Conservation (phyloP, 2,329 filamentous ascomycete genomes). For the Bipolaris sorokiniana region DNA sequence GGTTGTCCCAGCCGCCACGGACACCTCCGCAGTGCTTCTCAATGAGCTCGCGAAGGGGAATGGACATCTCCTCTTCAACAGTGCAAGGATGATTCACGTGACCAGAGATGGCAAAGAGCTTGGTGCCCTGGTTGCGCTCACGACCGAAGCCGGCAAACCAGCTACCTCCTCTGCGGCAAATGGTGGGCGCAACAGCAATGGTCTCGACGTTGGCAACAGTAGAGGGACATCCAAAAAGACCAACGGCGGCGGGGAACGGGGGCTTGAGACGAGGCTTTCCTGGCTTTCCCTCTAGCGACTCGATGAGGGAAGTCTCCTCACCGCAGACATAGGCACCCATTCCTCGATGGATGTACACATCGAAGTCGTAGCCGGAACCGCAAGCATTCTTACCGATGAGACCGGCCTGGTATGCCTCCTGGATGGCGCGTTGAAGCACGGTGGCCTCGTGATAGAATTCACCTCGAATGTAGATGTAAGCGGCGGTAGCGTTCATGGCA, state of each 20-base stretch:
- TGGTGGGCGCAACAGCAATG: slow-evolving; percentile 91
- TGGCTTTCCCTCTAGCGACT: slow-evolving; percentile 97
- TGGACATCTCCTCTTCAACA: slow-evolving; percentile 99
- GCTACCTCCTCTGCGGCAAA: slow-evolving; percentile 85
- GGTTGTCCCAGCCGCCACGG: slow-evolving; percentile 95
- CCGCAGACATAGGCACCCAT: slow-evolving; percentile 98
- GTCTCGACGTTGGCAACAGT: slow-evolving; percentile 99
- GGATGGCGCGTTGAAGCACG: slow-evolving; percentile 91
- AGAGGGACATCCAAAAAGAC: slow-evolving; percentile 96
- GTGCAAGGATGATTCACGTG: slow-evolving; percentile 99
- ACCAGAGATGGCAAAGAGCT: slow-evolving; percentile 97
- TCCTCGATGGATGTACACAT: slow-evolving; percentile 94
- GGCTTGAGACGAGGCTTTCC: slow-evolving; percentile 99
- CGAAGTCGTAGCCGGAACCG: slow-evolving; percentile 95
- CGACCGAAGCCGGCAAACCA: slow-evolving; percentile 97
- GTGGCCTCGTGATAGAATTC: slow-evolving; percentile 97
- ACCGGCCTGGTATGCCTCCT: slow-evolving; percentile 94
- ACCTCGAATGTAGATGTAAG: slow-evolving; percentile 99
- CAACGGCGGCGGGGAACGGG: slow-evolving; percentile 95
- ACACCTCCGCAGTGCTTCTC: slow-evolving; percentile 99
- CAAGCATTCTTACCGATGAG: slow-evolving; percentile 98
- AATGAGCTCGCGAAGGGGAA: slow-evolving; percentile 92
- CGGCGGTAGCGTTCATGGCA: slow-evolving; percentile 98
- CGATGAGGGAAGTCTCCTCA: slow-evolving; percentile 97
- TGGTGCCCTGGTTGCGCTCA: slow-evolving; percentile 95